These are phyloP conservation scores for Fraxinus angustifolia DNA, from an alignment of 305 asterid genomes.

Conservation along the genomic window DNA sequence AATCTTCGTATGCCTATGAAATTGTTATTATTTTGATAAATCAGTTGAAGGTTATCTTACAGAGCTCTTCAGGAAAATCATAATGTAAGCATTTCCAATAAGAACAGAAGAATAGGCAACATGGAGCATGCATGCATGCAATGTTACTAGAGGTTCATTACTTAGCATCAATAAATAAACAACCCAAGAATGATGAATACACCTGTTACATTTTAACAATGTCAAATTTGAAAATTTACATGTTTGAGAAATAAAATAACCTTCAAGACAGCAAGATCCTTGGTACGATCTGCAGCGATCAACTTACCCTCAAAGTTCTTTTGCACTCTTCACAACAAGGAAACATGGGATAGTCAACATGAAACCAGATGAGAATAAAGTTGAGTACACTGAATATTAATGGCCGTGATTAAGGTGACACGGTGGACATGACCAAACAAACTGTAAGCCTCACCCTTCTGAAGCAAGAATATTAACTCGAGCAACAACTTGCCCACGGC, in stretches of 20 bases:
- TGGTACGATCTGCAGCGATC: slow-evolving; percentile 89
- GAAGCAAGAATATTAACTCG: slow-evolving; percentile 84
- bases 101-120: background rate
- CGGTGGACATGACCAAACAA: slow-evolving; percentile 1
- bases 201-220: background rate
- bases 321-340: slow-evolving; percentile 57
- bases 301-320: slow-evolving; percentile 88
- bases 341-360: slow-evolving; percentile 3
- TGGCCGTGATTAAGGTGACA: background rate
- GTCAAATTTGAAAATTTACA: background rate
- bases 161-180: background rate
- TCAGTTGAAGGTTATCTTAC: background rate
- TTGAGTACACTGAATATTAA: background rate
- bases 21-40: background rate
- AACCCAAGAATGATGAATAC: background rate
- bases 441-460: slow-evolving; percentile 63
- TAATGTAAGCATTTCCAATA: background rate
- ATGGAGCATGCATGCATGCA: background rate
- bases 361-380: slow-evolving; percentile 4
- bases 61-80: background rate
- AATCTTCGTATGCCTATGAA: background rate
- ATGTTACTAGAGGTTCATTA: background rate
- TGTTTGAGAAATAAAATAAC: slow-evolving; percentile 31
- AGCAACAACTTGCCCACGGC: slow-evolving; percentile 83
- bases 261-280: slow-evolving; percentile 97